Evolutionary conservation across 768 basidiomycete species (phyloP), one percentile per base, ranked within the genome.

Genomic region (Cystofilobasidium macerans): DNA sequence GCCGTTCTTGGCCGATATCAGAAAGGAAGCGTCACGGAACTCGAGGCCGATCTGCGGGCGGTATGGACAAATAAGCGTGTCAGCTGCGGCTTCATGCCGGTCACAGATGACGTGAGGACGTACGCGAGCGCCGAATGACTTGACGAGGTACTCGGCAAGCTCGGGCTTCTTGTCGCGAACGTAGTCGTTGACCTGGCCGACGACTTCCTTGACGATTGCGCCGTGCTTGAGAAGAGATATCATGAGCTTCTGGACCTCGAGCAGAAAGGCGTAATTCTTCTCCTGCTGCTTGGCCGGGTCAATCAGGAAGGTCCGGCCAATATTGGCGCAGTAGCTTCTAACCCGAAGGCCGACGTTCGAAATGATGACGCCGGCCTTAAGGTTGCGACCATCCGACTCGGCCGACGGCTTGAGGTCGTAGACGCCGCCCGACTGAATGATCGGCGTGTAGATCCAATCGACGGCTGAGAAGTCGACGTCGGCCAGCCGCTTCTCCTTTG

Each of bases 221-320:
- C 90, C 91, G 26, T 91, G 86, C 73, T 86, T 88, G 76, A 98
- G 83, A 71, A 83, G 81, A 14, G 81, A 78, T 22, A 93, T 74
- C 13, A 93, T 78, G 70, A 89, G 88, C 16, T 81, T 75, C 74
- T 98, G 91, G 26, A 97, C 76, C 14, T 84, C 80, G 22, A 92
- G 75, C 53, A 98, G 80, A 24, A 92, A 78, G 47, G 81, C 81
- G 75, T 95, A 97, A 69, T 89, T 85, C 6, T 83, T 80, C 78
- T 97, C 90, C 86, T 98, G 94, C 62, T 92, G 91, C 72, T 87
- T 85, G 69, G 85, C 85, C 1, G 94, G 94, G 73, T 94, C 91
- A 43, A 98, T 92, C 71, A 97, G 88, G 77, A 95, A 93, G 2
- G 89, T 97, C 51, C 94, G 82, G 5, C 89, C 92, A 70, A 97